These are phyloP conservation scores for Phlegmacium glaucopus DNA, from an alignment of 768 basidiomycete species.

Conservation along the genomic window DNA sequence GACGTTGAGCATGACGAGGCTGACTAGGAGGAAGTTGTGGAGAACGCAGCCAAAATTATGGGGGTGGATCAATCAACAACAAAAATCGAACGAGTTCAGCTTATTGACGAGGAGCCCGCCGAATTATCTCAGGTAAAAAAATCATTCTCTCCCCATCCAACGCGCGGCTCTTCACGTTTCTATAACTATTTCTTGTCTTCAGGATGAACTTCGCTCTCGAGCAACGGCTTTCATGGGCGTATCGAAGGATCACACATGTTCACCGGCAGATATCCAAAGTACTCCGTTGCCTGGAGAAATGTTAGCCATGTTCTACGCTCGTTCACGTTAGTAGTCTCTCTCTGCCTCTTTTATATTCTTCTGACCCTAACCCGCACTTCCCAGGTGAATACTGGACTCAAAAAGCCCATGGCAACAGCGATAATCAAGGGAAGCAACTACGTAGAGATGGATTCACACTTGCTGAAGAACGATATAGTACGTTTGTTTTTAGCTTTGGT, in stretches of 20 bases:
- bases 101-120: neutral
- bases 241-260: constrained; percentile 51
- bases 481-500: too few relatives aligned
- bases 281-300: constrained; percentile 87
- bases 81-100: neutral
- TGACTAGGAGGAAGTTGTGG: constrained; percentile 23
- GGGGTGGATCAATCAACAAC: constrained; percentile 2
- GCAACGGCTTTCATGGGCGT: constrained; percentile 56
- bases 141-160: neutral
- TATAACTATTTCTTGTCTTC: neutral
- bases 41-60: constrained; percentile 6
- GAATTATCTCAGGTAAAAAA: neutral
- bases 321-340: constrained; percentile 71
- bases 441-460: constrained; percentile 75
- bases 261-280: constrained; percentile 64
- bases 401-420: constrained; percentile 57
- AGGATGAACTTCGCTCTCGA: constrained; percentile 32
- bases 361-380: neutral
- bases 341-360: neutral
- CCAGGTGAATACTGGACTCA: constrained; percentile 81
- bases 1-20: constrained; percentile 25
- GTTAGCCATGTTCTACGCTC: constrained; percentile 77
- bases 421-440: constrained; percentile 73
- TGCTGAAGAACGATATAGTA: constrained; percentile 72
- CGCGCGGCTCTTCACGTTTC: neutral